Evolutionary conservation across 1,139 yeast species (phyloP).

Genomic region (Candida sp.): DNA sequence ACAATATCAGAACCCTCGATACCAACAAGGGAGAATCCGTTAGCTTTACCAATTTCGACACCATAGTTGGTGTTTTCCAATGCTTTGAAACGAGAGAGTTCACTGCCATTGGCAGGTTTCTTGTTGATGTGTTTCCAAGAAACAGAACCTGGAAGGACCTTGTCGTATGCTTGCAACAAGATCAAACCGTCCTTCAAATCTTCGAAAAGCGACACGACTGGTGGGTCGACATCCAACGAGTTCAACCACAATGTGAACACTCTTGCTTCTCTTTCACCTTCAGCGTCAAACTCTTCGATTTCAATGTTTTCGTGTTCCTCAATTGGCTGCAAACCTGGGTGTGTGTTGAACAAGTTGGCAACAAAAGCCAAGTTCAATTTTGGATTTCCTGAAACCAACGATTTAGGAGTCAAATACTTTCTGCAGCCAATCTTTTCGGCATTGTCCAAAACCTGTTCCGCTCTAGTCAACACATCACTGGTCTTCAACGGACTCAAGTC

Average conservation of each 20-base stretch:
- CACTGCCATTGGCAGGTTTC: slow-evolving; percentile 71
- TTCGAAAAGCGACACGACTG: slow-evolving; percentile 89
- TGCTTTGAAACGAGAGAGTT: slow-evolving; percentile 89
- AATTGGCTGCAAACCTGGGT: slow-evolving; percentile 96
- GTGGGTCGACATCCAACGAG: slow-evolving; percentile 95
- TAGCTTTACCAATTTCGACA: slow-evolving; percentile 93
- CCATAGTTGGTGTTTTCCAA: slow-evolving; percentile 97
- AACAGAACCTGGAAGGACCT: slow-evolving; percentile 94
- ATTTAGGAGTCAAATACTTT: slow-evolving; percentile 91
- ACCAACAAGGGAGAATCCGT: slow-evolving; percentile 92
- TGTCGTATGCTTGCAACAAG: slow-evolving; percentile 91
- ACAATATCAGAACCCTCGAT: slow-evolving; percentile 98
- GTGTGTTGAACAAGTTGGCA: slow-evolving; percentile 94
- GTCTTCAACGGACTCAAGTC: slow-evolving; percentile 83
- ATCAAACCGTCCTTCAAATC: slow-evolving; percentile 94
- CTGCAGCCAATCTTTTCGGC: slow-evolving; percentile 94
- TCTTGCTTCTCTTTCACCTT: slow-evolving; percentile 99
- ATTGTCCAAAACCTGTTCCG: slow-evolving; percentile 81
- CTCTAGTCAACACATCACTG: slow-evolving; percentile 73
- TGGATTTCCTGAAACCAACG: slow-evolving; percentile 96
- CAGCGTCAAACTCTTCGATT: slow-evolving; percentile 97
- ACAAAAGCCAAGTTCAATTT: slow-evolving; percentile 96
- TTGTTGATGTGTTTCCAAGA: slow-evolving; percentile 83
- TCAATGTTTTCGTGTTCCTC: slow-evolving; percentile 90
- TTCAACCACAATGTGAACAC: slow-evolving; percentile 98